Conservation (phyloP, 306 rosid genomes). For the Cucumis cinereus region DNA sequence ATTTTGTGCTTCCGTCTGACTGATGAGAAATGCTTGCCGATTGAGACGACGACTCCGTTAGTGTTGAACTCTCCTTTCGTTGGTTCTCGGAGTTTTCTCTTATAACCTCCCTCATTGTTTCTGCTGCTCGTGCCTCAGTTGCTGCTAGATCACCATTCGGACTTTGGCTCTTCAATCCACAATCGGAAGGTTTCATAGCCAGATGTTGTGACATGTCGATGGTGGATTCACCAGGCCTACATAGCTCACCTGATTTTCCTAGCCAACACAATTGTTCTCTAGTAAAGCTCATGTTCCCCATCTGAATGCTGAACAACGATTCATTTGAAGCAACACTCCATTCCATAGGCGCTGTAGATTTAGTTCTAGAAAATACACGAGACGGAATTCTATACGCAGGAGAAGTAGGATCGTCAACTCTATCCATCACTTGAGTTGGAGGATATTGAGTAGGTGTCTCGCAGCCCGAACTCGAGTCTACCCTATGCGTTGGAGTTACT, state of each 20-base stretch:
- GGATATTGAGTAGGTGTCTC: slow-evolving; percentile 39
- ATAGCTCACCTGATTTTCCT: slow-evolving; percentile 42
- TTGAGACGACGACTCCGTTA: neutral
- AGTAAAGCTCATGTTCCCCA: slow-evolving; percentile 79
- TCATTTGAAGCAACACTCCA: slow-evolving; percentile 84
- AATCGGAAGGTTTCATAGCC: slow-evolving; percentile 19
- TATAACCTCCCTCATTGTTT: slow-evolving; percentile 67
- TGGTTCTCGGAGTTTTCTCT: slow-evolving; percentile 32
- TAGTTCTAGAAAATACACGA: slow-evolving; percentile 55
- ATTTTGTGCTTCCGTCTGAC: slow-evolving; percentile 33
- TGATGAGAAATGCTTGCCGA: slow-evolving; percentile 20
- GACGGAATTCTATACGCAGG: slow-evolving; percentile 49
- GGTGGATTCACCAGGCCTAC: slow-evolving; percentile 19
- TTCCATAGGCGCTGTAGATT: slow-evolving; percentile 35
- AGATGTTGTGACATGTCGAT: slow-evolving; percentile 18
- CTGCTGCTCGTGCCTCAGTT: slow-evolving; percentile 53
- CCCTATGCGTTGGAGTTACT: neutral
- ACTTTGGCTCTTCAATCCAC: slow-evolving; percentile 11
- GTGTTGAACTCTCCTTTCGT: neutral
- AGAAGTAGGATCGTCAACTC: slow-evolving; percentile 21
- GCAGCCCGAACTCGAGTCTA: slow-evolving; percentile 4
- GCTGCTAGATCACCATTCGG: slow-evolving; percentile 8
- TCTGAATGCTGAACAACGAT: slow-evolving; percentile 76
- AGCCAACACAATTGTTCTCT: slow-evolving; percentile 28
- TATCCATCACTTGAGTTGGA: slow-evolving; percentile 57